Base-by-base conservation (phyloP, 192 early-diverging fungal species). In the Mycoemilia scoparia region DNA sequence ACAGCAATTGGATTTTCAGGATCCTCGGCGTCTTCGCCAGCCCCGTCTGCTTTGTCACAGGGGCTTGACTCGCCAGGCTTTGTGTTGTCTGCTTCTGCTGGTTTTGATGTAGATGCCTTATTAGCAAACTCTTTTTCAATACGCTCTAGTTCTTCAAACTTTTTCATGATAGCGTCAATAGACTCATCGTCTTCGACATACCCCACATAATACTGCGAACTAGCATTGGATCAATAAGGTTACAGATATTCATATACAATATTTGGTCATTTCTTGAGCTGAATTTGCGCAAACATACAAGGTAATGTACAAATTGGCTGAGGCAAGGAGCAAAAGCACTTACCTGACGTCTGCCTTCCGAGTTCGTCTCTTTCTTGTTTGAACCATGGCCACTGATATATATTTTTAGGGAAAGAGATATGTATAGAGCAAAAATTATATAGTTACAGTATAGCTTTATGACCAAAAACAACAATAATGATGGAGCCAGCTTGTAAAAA, bases 101-200 rank as follows among this genome's bases (percentile, higher is more conserved):
- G 9, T 28, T 9, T 12, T 9, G 27, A 9, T 28, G 27, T 12
- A 7, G 40, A 23, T 5, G 29, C 35, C 21, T 36, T n/a, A n/a
- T n/a, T n/a, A 1, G 60, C 71, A 47, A 86, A 69, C 54, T 93
- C 85, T 45, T 70, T 60, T 43, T 87, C 73, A 54, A 90, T 83
- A 3, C 74, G 64, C 36, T 92, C 91, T 12, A 96, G 70, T 52
- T 91, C 87, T 49, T 90, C 79, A 56, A 96, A 96, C 62, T 96
- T 96, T 49, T 85, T 84, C 91, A 96, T 96, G 41, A 96, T 96
- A 4, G 80, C 78, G 25, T 86, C 91, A 9, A 96, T 77, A 0
- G 88, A 88, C 71, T 96, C 91, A 30, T 76, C 78, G 49, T 96
- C 91, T 42, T 92, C 88, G 3, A 91, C 84, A 56, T 96, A 96